Evolutionary conservation across 495 filamentous ascomycete genomes (phyloP).

Genomic region (Cairneyella variabilis): DNA sequence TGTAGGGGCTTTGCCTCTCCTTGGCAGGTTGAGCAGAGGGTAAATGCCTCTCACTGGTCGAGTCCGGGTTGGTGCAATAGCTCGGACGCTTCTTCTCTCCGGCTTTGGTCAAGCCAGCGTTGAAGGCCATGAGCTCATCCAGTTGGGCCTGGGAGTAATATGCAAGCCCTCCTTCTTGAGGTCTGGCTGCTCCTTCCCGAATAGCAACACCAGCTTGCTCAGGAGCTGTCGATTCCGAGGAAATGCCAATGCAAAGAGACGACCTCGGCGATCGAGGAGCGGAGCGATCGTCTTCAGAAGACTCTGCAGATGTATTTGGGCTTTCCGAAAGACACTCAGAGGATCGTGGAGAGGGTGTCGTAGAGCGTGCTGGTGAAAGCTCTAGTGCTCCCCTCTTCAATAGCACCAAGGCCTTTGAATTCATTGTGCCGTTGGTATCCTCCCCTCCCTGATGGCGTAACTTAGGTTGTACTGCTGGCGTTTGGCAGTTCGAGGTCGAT

Average conservation of each 20-base stretch:
- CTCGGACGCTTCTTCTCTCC: conserved; percentile 19
- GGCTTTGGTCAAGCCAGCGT: conserved; percentile 21
- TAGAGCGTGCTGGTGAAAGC: too few relatives aligned
- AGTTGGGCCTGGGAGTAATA: conserved; percentile 20
- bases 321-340: conserved; percentile 4
- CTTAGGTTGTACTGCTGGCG: not conserved
- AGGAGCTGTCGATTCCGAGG: conserved; percentile 5
- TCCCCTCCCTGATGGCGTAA: too few relatives aligned
- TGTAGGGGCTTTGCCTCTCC: too few relatives aligned
- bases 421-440: not conserved
- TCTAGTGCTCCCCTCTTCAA: not conserved
- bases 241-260: conserved; percentile 1
- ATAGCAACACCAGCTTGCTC: not conserved
- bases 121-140: conserved; percentile 22
- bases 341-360: conserved; percentile 1
- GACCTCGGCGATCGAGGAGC: not conserved
- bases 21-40: too few relatives aligned
- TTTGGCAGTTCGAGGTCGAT: not conserved
- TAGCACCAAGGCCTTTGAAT: not conserved
- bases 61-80: conserved; percentile 3
- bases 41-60: not conserved
- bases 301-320: conserved; percentile 16
- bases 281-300: conserved; percentile 6
- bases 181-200: not conserved
- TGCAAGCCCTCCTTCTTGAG: conserved; percentile 11